Evolutionary conservation across 768 basidiomycete species (phyloP).

Genomic region (Dioszegia hungarica): DNA sequence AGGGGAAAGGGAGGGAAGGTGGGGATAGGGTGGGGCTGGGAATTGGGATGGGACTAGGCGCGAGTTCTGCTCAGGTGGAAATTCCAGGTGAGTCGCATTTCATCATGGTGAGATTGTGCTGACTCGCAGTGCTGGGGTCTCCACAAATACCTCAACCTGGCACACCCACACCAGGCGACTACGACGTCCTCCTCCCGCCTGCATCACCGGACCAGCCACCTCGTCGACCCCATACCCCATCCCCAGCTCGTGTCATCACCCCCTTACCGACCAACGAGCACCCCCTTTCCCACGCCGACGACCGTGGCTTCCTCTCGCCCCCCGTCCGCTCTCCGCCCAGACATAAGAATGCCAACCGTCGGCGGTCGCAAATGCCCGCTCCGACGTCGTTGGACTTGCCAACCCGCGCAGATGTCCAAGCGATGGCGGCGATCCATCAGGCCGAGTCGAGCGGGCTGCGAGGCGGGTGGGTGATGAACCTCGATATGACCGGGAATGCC

Average conservation of each 20-base stretch:
- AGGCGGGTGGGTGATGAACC: slow-evolving; percentile 50
- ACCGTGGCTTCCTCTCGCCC: slow-evolving; percentile 41
- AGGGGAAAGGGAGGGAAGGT: slow-evolving; percentile 14
- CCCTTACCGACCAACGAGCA: slow-evolving; percentile 32
- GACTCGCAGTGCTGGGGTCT: slow-evolving; percentile 26
- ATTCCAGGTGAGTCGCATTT: slow-evolving; percentile 40
- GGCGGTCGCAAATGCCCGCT: slow-evolving; percentile 23
- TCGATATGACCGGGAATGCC: slow-evolving; percentile 26
- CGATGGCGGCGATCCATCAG: slow-evolving; percentile 44
- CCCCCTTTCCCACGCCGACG: slow-evolving; percentile 18
- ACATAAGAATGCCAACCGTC: slow-evolving; percentile 1
- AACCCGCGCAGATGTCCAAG: slow-evolving; percentile 49
- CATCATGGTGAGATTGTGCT: neutral
- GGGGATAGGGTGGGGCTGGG: slow-evolving; percentile 25
- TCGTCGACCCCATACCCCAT: neutral
- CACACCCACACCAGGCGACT: slow-evolving; percentile 35
- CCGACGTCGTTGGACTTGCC: slow-evolving; percentile 46
- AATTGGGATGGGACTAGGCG: slow-evolving; percentile 38
- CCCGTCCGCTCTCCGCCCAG: slow-evolving; percentile 32
- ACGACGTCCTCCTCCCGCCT: slow-evolving; percentile 40
- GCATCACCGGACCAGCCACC: slow-evolving; percentile 36
- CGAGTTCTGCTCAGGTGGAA: slow-evolving; percentile 39
- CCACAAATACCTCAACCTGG: slow-evolving; percentile 32
- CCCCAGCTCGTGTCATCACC: slow-evolving; percentile 39
- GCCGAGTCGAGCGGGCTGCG: slow-evolving; percentile 45